These are phyloP conservation scores for Aspergillus sclerotiicarbonarius DNA, from an alignment of 495 filamentous ascomycete species.

Conservation along the genomic window DNA sequence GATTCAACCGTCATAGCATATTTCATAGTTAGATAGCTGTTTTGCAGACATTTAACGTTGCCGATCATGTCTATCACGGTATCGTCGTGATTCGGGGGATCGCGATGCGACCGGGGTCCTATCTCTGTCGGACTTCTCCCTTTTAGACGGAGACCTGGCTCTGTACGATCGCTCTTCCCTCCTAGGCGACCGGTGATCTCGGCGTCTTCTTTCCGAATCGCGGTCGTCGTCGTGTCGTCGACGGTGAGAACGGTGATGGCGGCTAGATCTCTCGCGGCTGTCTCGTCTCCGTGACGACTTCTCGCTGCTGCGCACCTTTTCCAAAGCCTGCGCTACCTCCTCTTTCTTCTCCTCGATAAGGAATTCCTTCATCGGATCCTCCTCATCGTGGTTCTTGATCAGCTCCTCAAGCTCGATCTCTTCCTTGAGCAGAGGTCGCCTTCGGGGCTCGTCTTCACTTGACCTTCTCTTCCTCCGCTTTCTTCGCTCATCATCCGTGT, in stretches of 20 bases:
- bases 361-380: conserved; percentile 96
- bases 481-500: conserved; percentile 32
- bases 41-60: conserved; percentile 25
- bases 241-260: conserved; percentile 50
- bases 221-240: conserved; percentile 35
- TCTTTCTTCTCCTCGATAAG: conserved; percentile 85
- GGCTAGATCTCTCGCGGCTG: conserved; percentile 41
- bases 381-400: conserved; percentile 81
- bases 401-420: conserved; percentile 76
- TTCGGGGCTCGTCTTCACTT: conserved; percentile 37
- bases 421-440: conserved; percentile 54
- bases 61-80: conserved; percentile 35
- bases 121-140: conserved; percentile 26
- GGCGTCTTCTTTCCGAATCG: conserved; percentile 32
- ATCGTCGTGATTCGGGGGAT: conserved; percentile 33
- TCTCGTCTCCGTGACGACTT: conserved; percentile 35
- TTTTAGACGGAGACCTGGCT: conserved; percentile 20
- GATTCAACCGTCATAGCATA: conserved; percentile 6
- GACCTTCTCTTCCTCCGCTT: conserved; percentile 44
- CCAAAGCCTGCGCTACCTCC: conserved; percentile 70
- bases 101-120: conserved; percentile 30
- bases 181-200: conserved; percentile 28
- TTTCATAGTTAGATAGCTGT: conserved; percentile 5
- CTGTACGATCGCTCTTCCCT: conserved; percentile 25
- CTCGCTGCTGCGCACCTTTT: conserved; percentile 47